Base-by-base conservation (phyloP, 208 protist genomes). In the Wallacemonas sp. region DNA sequence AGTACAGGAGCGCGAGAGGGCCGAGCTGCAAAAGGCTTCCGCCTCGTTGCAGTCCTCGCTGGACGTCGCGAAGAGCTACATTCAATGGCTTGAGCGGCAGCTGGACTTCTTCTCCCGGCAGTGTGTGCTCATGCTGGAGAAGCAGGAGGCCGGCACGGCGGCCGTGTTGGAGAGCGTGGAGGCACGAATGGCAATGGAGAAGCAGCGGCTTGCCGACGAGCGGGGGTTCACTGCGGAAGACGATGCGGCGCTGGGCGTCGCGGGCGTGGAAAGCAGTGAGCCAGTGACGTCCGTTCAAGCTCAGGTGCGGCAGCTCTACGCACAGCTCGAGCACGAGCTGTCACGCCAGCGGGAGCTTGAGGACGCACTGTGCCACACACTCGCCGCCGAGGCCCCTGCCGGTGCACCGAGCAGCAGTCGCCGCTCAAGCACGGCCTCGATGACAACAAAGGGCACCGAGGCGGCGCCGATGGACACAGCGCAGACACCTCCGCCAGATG, bases 1-100 rank as follows among this genome's bases (percentile, higher is more conserved):
- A 15, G 65, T 34, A n/a, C 17, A 63, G 8, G 48, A 53, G 26
- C 9, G 22, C 10, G 45, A 57, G n/a, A 57, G 38, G n/a, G 50
- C 50, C 12, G 50, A 26, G 30, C 50, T 57, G 6, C 50, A 57
- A 17, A 57, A 57, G 21, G 50, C 9, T 8, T 57, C 34, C 12
- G 50, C 29, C 10, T 41, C 30, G 3, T 13, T 57, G 26, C 50
- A 38, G 29, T 57, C 50, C 9, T 57, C 50, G 24, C 50, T 89
- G 44, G 38, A 37, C 21, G 36, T 66, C 15, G 71, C 82, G 26
- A 27, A 66, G 10, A 33, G 33, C 39, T 88, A 84, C 59, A 73
- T 78, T 66, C 63, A 55, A 37, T 88, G 68, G 66, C 67, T 92
- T 27, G 80, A 92, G 50, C 53, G 63, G 6, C 71, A 88, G 50